Percentiles rank a stretch among this genome's conserved stretches.
Conservation (phyloP, 1,284 basidiomycete genomes). For the Apiotrichum domesticum region DNA sequence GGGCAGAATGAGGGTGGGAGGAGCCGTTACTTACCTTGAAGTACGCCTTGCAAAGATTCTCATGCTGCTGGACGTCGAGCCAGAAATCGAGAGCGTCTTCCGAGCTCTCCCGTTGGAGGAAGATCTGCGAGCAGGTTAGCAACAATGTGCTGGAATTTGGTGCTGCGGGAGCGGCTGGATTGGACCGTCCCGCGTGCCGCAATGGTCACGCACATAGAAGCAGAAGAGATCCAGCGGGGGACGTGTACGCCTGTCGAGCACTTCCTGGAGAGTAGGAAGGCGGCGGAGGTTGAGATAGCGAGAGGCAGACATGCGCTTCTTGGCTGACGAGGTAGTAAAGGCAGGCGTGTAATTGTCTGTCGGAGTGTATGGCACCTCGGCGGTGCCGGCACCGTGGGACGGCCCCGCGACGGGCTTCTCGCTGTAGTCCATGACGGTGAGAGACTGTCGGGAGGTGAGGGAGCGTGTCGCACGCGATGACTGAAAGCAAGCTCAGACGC, state of each 20-base stretch:
- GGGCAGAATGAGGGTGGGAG: conserved; percentile 5
- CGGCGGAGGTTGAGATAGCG: conserved; percentile 43
- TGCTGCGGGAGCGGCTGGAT: neutral
- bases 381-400: neutral
- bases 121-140: conserved; percentile 47
- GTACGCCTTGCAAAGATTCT: conserved; percentile 95
- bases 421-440: neutral
- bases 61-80: conserved; percentile 98
- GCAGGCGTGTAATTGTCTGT: neutral
- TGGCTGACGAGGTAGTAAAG: neutral
- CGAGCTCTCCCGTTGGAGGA: conserved; percentile 84
- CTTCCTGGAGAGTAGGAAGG: conserved; percentile 62
- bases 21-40: conserved; percentile 59
- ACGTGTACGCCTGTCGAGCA: conserved; percentile 75
- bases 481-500: neutral
- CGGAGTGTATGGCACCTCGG: neutral
- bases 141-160: neutral
- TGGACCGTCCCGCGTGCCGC: neutral
- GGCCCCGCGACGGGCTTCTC: conserved; percentile 1
- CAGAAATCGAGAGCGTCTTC: conserved; percentile 97
- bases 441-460: neutral
- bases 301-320: conserved; percentile 30
- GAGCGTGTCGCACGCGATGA: neutral
- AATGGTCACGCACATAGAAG: conserved; percentile 74
- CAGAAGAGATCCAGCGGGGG: conserved; percentile 97